These are phyloP conservation scores for Yamadazyma membranifaciens DNA, from an alignment of 1,139 yeast genomes.

Conservation along the genomic window DNA sequence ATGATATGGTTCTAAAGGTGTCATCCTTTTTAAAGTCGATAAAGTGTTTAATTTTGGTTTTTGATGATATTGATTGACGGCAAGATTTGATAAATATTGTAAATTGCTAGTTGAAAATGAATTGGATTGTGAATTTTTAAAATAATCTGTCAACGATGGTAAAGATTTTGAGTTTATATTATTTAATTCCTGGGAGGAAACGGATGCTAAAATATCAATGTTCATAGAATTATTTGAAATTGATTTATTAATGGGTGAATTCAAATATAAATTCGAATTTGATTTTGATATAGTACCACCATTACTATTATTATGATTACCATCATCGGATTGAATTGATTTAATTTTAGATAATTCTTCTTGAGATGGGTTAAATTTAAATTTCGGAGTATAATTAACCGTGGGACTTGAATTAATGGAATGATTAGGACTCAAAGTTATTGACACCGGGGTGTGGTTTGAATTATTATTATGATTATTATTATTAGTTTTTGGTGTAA, in stretches of 20 bases:
- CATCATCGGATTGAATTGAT: conserved; percentile 13
- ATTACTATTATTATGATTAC: background rate
- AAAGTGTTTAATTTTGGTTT: conserved; percentile 35
- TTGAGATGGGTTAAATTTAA: conserved; percentile 5
- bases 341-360: conserved; percentile 11
- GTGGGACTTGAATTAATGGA: conserved; percentile 8
- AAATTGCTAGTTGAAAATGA: conserved; percentile 21
- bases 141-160: conserved; percentile 65
- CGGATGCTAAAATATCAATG: conserved; percentile 75
- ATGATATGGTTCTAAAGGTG: conserved; percentile 39
- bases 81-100: conserved; percentile 30
- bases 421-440: conserved; percentile 4
- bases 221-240: conserved; percentile 33
- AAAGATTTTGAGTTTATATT: conserved; percentile 55
- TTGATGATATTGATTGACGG: conserved; percentile 20
- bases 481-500: conserved; percentile 4
- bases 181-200: conserved; percentile 76
- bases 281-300: background rate
- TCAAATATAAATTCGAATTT: conserved; percentile 3
- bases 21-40: conserved; percentile 54
- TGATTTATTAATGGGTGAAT: conserved; percentile 9
- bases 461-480: background rate
- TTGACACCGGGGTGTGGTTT: background rate
- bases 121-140: conserved; percentile 21
- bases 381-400: conserved; percentile 3